phyloP scores from a whole-genome alignment of 768 basidiomycete genomes.

The Cystobasidium ongulense region DNA sequence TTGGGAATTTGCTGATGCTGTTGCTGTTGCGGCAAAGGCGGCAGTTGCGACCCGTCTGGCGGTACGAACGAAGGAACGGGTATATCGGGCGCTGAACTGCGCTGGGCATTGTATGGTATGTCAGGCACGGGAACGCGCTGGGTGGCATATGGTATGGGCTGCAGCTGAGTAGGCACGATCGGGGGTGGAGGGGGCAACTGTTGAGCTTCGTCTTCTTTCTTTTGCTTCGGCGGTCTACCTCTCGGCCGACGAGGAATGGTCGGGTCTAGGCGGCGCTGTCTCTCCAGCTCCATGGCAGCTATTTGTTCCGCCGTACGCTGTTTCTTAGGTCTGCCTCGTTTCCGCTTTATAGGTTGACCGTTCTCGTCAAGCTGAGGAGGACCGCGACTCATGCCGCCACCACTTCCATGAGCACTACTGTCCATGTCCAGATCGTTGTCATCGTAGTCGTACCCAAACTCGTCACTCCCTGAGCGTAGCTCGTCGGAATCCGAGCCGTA shows the following conservation, averaged over 20 bases:
- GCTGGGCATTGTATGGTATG: neutral
- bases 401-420: conserved; percentile 3
- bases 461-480: conserved; percentile 18
- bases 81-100: neutral
- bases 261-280: neutral
- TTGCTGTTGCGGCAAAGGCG: neutral
- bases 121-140: neutral
- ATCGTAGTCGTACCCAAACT: conserved; percentile 12
- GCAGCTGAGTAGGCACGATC: neutral
- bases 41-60: neutral
- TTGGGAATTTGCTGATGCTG: neutral
- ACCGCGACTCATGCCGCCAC: neutral
- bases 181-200: neutral
- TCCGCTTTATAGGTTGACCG: conserved; percentile 6
- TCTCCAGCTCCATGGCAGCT: conserved; percentile 1
- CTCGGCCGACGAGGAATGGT: neutral
- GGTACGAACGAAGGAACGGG: neutral
- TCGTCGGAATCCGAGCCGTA: conserved; percentile 31
- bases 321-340: conserved; percentile 13
- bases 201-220: neutral
- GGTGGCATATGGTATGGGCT: neutral
- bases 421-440: conserved; percentile 32
- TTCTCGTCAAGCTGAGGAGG: neutral
- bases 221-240: conserved; percentile 21
- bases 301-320: conserved; percentile 6